A percentile compares a stretch with the other conserved stretches of the same genome.
Conservation (phyloP, 2,329 filamentous ascomycete species). For the Lasiodiplodia theobromae region DNA sequence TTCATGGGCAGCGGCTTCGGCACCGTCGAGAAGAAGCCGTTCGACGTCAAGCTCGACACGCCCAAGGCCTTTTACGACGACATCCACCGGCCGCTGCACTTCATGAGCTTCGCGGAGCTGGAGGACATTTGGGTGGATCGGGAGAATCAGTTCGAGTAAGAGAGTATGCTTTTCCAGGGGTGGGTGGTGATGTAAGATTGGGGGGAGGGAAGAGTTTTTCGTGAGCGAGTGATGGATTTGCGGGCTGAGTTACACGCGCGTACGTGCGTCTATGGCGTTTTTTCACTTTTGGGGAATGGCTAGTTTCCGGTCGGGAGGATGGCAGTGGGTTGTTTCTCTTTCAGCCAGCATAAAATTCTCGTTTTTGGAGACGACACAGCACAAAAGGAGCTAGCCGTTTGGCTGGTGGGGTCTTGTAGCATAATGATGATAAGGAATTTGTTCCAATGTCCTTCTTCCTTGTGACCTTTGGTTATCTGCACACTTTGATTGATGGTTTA, state of each 20-base stretch:
- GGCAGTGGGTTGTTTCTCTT: not conserved
- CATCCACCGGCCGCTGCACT: slow-evolving; percentile 90
- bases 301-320: not conserved
- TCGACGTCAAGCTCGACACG: slow-evolving; percentile 93
- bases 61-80: slow-evolving; percentile 89
- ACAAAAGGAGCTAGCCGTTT: not conserved
- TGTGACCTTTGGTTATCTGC: not conserved
- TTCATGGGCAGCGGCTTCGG: slow-evolving; percentile 94
- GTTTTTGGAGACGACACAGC: not conserved
- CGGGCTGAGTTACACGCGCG: not conserved
- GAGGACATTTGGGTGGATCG: slow-evolving; percentile 97
- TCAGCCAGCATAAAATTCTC: not conserved
- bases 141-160: slow-evolving; percentile 86
- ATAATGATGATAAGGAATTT: slow-evolving; percentile 5
- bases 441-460: too few species aligned
- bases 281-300: not conserved
- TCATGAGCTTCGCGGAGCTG: slow-evolving; percentile 95
- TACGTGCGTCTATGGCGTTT: not conserved
- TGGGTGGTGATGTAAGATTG: not conserved
- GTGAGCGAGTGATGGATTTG: not conserved
- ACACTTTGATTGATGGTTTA: too few species aligned
- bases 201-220: not conserved
- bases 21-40: slow-evolving; percentile 85
- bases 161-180: too few species aligned
- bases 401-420: slow-evolving; percentile 7